phyloP scores from a whole-genome alignment of 179 eudicot genomes.

The Gypsophila paniculata region DNA sequence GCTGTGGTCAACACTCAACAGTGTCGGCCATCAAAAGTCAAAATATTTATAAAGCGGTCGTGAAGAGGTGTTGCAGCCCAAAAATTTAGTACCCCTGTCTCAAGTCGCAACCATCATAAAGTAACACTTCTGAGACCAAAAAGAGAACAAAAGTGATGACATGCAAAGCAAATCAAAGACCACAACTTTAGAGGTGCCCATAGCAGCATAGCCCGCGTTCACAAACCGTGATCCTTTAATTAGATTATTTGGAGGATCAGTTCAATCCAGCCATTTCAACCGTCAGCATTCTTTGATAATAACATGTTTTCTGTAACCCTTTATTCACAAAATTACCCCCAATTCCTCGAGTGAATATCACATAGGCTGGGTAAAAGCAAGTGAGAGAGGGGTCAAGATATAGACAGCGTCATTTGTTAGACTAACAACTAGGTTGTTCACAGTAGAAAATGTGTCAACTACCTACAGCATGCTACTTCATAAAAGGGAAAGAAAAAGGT shows the following conservation, averaged over 20 bases:
- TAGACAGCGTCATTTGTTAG: neutral
- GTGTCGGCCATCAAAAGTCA: too few species aligned
- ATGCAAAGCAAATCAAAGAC: too few species aligned
- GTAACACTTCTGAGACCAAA: neutral
- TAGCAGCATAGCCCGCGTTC: too few species aligned
- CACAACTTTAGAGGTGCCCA: too few species aligned
- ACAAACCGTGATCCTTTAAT: neutral
- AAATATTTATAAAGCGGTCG: neutral
- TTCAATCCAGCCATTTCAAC: neutral
- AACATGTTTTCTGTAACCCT: too few species aligned
- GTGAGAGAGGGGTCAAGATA: neutral
- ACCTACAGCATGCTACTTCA: too few species aligned
- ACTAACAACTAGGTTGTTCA: neutral
- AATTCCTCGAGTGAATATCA: neutral
- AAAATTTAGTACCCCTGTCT: neutral
- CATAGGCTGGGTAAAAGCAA: neutral
- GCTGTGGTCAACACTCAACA: too few species aligned
- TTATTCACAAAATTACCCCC: neutral
- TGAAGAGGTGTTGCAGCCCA: too few species aligned
- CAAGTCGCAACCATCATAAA: neutral
- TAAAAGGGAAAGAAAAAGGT: too few species aligned
- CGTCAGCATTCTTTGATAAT: neutral
- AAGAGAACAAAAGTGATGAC: conserved; percentile 4
- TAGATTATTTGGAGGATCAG: neutral
- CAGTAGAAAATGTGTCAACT: too few species aligned